phyloP scores from a whole-genome alignment of 495 filamentous ascomycete genomes.

The Trichoderma erinaceum region DNA sequence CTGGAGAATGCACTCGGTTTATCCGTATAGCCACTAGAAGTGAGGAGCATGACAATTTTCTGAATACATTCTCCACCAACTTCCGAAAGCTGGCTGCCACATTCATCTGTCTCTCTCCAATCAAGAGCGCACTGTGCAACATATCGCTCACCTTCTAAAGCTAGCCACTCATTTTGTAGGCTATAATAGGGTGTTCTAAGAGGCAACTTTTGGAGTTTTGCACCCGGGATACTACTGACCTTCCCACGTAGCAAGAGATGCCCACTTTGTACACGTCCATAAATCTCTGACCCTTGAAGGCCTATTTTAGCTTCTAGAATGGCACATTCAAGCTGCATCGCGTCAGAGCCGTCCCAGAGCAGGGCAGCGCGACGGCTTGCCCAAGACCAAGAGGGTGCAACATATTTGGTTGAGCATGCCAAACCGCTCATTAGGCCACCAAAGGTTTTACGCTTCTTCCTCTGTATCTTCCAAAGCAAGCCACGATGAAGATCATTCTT shows the following conservation, averaged over 20 bases:
- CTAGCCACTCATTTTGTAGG: background rate
- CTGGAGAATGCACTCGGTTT: background rate
- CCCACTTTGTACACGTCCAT: background rate
- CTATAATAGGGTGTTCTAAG: background rate
- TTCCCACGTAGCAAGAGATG: background rate
- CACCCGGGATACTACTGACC: background rate
- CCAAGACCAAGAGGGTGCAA: constrained; percentile 2
- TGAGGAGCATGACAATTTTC: background rate
- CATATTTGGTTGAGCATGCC: background rate
- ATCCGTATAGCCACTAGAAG: background rate
- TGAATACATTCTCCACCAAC: background rate
- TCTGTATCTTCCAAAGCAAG: background rate
- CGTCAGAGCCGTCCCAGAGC: background rate
- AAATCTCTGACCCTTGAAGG: background rate
- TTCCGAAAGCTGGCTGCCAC: background rate
- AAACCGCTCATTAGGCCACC: background rate
- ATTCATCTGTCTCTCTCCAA: background rate
- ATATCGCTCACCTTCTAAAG: background rate
- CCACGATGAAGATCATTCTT: background rate
- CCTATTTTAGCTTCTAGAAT: background rate
- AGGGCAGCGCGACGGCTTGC: background rate
- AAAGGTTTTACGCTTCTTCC: background rate
- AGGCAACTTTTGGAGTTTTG: background rate
- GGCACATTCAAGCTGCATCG: background rate
- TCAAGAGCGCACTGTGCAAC: background rate